Percentiles rank a stretch among this genome's conserved stretches.
Evolutionary conservation across 1,284 basidiomycete genomes (phyloP).

Genomic region (Apiotrichum brassicae): DNA sequence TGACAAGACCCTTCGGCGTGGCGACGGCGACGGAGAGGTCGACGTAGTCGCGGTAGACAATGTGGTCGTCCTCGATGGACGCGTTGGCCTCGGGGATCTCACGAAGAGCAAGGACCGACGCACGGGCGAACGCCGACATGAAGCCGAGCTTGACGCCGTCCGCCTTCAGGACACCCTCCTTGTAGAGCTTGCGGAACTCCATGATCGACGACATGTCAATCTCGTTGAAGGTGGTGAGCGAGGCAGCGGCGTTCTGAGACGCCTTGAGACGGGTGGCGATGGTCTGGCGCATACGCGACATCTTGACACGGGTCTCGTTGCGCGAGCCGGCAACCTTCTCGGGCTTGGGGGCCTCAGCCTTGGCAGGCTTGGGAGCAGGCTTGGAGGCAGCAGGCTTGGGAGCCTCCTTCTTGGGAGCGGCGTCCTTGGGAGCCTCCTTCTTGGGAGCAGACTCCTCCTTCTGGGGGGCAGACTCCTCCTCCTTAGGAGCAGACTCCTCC

Average conservation of each 20-base stretch:
- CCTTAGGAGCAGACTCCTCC: slow-evolving; percentile 26
- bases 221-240: slow-evolving; percentile 98
- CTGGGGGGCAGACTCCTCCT: slow-evolving; percentile 33
- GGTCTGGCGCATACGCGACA: slow-evolving; percentile 94
- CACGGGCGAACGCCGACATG: slow-evolving; percentile 96
- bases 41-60: slow-evolving; percentile 92
- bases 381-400: slow-evolving; percentile 4
- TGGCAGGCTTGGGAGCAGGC: slow-evolving; percentile 18
- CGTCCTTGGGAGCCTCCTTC: slow-evolving; percentile 41
- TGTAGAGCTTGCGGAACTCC: slow-evolving; percentile 91
- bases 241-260: slow-evolving; percentile 94
- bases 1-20: slow-evolving; percentile 95
- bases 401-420: slow-evolving; percentile 9
- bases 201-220: slow-evolving; percentile 97
- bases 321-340: slow-evolving; percentile 48
- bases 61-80: slow-evolving; percentile 84
- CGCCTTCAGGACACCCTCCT: slow-evolving; percentile 85
- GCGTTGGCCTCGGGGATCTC: slow-evolving; percentile 95
- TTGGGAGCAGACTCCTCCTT: slow-evolving; percentile 23
- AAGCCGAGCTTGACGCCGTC: slow-evolving; percentile 96
- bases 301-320: slow-evolving; percentile 88
- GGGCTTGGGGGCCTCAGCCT: slow-evolving; percentile 26
- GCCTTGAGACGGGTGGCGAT: slow-evolving; percentile 97
- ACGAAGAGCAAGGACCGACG: slow-evolving; percentile 74
- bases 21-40: slow-evolving; percentile 93